Conservation (phyloP, 495 filamentous ascomycete genomes). For the Aspergillus kassunensis region DNA sequence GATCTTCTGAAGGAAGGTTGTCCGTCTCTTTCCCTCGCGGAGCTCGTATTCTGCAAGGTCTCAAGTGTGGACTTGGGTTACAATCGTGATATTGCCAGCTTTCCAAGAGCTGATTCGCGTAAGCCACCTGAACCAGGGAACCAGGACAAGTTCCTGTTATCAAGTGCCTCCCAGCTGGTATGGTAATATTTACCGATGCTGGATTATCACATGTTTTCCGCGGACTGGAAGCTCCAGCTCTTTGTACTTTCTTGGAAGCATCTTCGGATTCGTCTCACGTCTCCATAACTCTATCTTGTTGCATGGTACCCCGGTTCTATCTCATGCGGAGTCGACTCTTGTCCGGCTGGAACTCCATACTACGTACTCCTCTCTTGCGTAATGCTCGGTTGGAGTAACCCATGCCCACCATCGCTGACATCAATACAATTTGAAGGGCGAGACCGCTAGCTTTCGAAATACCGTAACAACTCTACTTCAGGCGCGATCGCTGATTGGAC, state of each 20-base stretch:
- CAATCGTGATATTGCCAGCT: constrained; percentile 6
- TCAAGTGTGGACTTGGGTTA: too few relatives aligned
- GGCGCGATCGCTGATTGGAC: constrained; percentile 1
- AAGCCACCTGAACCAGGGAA: constrained; percentile 18
- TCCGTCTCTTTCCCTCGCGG: too few relatives aligned
- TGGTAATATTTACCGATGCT: background rate
- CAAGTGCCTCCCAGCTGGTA: too few relatives aligned
- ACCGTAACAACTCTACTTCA: background rate
- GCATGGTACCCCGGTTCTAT: background rate
- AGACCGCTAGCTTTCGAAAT: constrained; percentile 1
- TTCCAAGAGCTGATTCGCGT: constrained; percentile 12
- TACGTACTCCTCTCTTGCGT: background rate
- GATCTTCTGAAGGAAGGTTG: background rate
- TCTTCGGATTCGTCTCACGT: background rate
- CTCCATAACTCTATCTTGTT: constrained; percentile 1
- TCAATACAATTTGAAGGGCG: too few relatives aligned
- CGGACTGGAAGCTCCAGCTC: too few relatives aligned
- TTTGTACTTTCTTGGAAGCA: constrained; percentile 1
- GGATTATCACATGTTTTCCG: constrained; percentile 8
- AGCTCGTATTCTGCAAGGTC: too few relatives aligned
- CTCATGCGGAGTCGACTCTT: background rate
- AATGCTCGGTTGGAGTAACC: background rate
- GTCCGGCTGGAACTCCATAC: background rate
- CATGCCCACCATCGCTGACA: background rate
- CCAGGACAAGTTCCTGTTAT: background rate